Conservation (phyloP, 106 monocot species). For the Cymbidium sinense region DNA sequence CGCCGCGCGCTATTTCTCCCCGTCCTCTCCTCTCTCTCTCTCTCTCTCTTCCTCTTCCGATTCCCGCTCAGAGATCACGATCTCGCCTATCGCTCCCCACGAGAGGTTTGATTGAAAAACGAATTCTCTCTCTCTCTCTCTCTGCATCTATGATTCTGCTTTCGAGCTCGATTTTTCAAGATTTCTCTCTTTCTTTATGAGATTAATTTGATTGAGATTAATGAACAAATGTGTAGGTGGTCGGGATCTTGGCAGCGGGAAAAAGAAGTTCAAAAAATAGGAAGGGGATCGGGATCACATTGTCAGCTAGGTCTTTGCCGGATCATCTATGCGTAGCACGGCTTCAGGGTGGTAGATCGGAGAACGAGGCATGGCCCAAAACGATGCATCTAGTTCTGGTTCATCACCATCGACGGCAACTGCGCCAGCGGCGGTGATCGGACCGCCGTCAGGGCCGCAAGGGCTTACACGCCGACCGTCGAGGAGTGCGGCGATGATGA, state of each 20-base stretch:
- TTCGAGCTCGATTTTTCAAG: neutral
- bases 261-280: neutral
- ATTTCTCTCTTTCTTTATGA: neutral
- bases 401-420: neutral
- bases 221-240: constrained; percentile 8
- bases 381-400: neutral
- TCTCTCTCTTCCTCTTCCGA: neutral
- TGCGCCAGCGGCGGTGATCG: constrained; percentile 7
- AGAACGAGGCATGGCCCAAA: neutral
- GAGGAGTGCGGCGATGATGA: constrained; percentile 71
- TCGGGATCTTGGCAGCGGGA: constrained; percentile 19
- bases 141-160: neutral
- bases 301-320: neutral
- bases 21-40: neutral
- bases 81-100: neutral
- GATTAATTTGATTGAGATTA: neutral
- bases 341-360: neutral
- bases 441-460: constrained; percentile 40
- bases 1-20: neutral
- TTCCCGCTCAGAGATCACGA: constrained; percentile 14
- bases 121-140: neutral
- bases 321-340: neutral
- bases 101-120: neutral
- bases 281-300: neutral
- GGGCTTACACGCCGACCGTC: constrained; percentile 63